These are phyloP conservation scores for Ogataea pini DNA, from an alignment of 805 yeast species.

Conservation along the genomic window DNA sequence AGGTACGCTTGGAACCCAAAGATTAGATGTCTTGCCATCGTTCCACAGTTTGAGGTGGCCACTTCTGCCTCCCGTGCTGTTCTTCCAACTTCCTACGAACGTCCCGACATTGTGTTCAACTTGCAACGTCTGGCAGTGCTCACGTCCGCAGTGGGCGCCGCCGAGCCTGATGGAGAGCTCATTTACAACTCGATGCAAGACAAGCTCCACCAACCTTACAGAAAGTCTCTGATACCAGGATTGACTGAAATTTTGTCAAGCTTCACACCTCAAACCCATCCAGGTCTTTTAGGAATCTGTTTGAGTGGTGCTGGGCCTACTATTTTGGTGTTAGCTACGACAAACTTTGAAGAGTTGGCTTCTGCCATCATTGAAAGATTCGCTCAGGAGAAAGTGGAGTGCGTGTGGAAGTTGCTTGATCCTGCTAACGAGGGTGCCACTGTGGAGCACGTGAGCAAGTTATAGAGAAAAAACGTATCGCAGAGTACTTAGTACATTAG, in stretches of 20 bases:
- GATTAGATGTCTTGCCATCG: slow-evolving; percentile 85
- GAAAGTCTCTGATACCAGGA: slow-evolving; percentile 90
- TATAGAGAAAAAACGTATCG: slow-evolving; percentile 12
- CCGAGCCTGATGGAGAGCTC: slow-evolving; percentile 73
- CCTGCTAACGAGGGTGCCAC: slow-evolving; percentile 88
- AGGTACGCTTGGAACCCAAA: slow-evolving; percentile 79
- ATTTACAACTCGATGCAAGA: slow-evolving; percentile 97
- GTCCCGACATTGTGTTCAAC: slow-evolving; percentile 85
- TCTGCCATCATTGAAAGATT: slow-evolving; percentile 70
- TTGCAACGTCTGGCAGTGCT: slow-evolving; percentile 90
- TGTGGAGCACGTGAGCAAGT: slow-evolving; percentile 41
- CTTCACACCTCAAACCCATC: slow-evolving; percentile 78
- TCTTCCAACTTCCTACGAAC: slow-evolving; percentile 75
- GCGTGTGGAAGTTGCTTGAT: slow-evolving; percentile 81
- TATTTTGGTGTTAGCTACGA: slow-evolving; percentile 88
- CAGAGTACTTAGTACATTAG: not conserved
- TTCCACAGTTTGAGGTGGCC: slow-evolving; percentile 92
- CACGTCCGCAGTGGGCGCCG: slow-evolving; percentile 84
- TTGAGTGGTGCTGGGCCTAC: slow-evolving; percentile 99
- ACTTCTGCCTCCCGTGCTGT: slow-evolving; percentile 92
- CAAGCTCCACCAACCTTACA: slow-evolving; percentile 94
- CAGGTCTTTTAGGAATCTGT: slow-evolving; percentile 91
- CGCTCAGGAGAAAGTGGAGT: slow-evolving; percentile 59
- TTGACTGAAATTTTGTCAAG: slow-evolving; percentile 74
- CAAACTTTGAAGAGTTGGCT: slow-evolving; percentile 83